A percentile compares a stretch with the other conserved stretches of the same genome.
These are phyloP conservation scores for Protomyces arabidopsidicola DNA, from an alignment of 1,139 yeast species.

Conservation along the genomic window DNA sequence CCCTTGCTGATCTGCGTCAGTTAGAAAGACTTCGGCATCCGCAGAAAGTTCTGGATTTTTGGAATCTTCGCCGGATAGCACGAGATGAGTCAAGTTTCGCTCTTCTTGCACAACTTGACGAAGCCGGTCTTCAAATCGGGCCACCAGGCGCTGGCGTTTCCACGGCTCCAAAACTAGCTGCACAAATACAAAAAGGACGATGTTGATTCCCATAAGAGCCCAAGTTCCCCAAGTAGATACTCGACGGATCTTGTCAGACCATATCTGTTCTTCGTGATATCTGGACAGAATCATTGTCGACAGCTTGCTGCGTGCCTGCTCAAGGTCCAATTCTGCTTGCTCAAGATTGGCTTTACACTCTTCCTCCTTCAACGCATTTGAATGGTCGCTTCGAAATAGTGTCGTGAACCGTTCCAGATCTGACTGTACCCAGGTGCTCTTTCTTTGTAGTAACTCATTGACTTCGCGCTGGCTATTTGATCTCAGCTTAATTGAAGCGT, in stretches of 20 bases:
- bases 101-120: slow-evolving; percentile 21
- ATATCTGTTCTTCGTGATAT: slow-evolving; percentile 94
- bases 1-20: neutral
- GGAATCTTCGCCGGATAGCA: too few relatives aligned
- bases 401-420: slow-evolving; percentile 83
- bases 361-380: slow-evolving; percentile 59
- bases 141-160: slow-evolving; percentile 73
- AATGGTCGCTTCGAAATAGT: slow-evolving; percentile 75
- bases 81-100: too few relatives aligned
- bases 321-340: slow-evolving; percentile 60
- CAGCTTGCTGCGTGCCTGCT: slow-evolving; percentile 62
- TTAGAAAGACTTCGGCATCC: neutral
- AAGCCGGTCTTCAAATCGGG: slow-evolving; percentile 24
- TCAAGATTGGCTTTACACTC: slow-evolving; percentile 51
- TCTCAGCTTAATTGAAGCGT: slow-evolving; percentile 60
- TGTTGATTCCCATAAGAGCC: slow-evolving; percentile 80
- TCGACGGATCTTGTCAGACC: slow-evolving; percentile 93
- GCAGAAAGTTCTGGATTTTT: too few relatives aligned
- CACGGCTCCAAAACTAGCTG: slow-evolving; percentile 91
- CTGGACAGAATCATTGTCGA: slow-evolving; percentile 77
- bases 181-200: slow-evolving; percentile 68
- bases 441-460: slow-evolving; percentile 80
- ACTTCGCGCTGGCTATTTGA: slow-evolving; percentile 76
- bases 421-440: slow-evolving; percentile 68
- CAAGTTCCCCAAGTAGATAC: slow-evolving; percentile 98